Evolutionary conservation across 805 yeast genomes (phyloP), one percentile per base, ranked within the genome.

Genomic region (Scheffersomyces amazonensis): DNA sequence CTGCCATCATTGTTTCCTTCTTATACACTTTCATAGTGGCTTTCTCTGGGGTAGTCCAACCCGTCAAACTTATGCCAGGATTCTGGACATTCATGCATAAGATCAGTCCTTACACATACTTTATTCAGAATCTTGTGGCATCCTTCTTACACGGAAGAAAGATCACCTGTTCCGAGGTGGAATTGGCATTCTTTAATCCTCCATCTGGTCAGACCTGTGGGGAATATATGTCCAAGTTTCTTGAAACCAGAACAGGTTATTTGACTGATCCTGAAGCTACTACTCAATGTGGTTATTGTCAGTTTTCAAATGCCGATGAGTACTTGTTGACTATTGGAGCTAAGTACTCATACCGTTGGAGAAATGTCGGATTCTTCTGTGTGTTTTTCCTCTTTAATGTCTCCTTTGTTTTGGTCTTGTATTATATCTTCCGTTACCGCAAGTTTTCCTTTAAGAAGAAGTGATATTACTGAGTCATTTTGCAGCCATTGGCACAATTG

Each of bases 61-160:
- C 80, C n/a, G 62, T 62, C 6, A 29, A 43, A 2, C 60, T 69
- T 37, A 74, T 85, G 81, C 93, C 95, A 11, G 80, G 86, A 1
- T 87, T 87, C 68, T 87, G 95, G 95, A 78, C 75, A 34, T 87
- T 83, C 57, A 83, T 87, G 89, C 81, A 84, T 75, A 75, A 83
- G 49, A 71, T 70, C 16, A 81, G 87, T 17, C 95, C 85, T 8
- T 74, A 74, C 60, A 83, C 91, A 1, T 87, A 87, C 54, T 76
- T 82, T 56, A 66, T 86, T 41, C 79, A 77, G 45, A 69, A 77
- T 36, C 66, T 83, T 43, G 64, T 80, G 31, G 32, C 68, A 64
- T 18, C 60, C 56, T 22, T 68, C 73, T 36, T 62, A 73, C 47
- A 81, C 46, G 73, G 69, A 25, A 66, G 75, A 44, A 54, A 59